Percentiles rank a stretch among this genome's conserved stretches.
Conservation (phyloP, 2,329 filamentous ascomycete species). For the Scopulariopsis brevicaulis region DNA sequence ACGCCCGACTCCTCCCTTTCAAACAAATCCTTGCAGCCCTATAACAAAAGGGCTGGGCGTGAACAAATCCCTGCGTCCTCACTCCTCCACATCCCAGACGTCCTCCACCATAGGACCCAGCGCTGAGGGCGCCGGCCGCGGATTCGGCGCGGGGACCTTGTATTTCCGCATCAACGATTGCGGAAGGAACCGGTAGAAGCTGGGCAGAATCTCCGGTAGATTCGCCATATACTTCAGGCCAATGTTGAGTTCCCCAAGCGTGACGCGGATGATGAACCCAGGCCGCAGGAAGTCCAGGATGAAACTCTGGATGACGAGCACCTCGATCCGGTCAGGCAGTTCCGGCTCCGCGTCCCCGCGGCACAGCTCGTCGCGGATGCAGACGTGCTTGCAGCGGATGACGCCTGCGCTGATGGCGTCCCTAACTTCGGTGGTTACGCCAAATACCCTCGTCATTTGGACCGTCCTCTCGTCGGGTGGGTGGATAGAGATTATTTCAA, state of each 20-base stretch:
- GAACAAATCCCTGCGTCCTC: not conserved
- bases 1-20: not conserved
- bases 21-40: not conserved
- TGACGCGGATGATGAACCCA: conserved; percentile 52
- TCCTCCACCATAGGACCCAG: conserved; percentile 3
- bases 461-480: conserved; percentile 20
- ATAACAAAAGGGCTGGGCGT: not conserved
- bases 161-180: conserved; percentile 60
- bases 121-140: conserved; percentile 33
- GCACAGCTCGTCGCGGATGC: conserved; percentile 36
- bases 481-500: conserved; percentile 47
- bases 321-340: conserved; percentile 9
- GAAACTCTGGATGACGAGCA: conserved; percentile 58
- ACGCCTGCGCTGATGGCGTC: not conserved
- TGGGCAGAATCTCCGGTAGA: conserved; percentile 41
- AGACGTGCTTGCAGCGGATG: conserved; percentile 15
- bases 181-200: conserved; percentile 52
- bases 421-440: not conserved
- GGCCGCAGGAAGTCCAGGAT: conserved; percentile 38
- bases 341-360: conserved; percentile 11
- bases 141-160: conserved; percentile 40
- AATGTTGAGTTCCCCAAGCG: conserved; percentile 46
- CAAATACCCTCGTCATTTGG: not conserved
- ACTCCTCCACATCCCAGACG: not conserved
- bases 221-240: conserved; percentile 55